Evolutionary conservation across 768 basidiomycete genomes (phyloP).

Genomic region (Pleurotus djamor): DNA sequence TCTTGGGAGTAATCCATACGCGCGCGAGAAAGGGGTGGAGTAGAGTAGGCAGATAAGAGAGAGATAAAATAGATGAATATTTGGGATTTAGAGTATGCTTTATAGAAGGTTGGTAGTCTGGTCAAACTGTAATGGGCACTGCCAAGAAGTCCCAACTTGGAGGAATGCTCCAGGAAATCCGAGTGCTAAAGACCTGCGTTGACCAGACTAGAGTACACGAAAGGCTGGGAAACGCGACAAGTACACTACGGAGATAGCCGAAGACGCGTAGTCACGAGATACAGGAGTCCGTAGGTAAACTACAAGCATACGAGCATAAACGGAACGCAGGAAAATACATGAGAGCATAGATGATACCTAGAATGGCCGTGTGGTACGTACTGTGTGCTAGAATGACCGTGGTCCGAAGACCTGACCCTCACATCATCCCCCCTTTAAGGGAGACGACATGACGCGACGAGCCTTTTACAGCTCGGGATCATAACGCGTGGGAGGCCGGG

Average conservation of each 20-base stretch:
- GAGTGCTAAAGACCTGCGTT: no score
- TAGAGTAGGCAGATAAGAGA: background rate
- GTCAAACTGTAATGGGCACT: background rate
- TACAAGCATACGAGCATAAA: no score
- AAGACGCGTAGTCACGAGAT: no score
- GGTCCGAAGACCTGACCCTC: background rate
- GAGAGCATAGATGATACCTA: no score
- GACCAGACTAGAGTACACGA: no score
- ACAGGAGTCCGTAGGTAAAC: no score
- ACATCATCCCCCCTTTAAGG: background rate
- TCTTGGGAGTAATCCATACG: background rate
- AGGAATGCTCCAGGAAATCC: background rate
- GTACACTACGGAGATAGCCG: no score
- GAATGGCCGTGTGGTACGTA: no score
- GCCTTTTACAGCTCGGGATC: constrained; percentile 1
- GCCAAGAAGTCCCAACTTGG: background rate
- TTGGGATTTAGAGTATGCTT: background rate
- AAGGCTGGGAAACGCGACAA: no score
- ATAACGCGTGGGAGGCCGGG: constrained; percentile 2
- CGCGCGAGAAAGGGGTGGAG: background rate
- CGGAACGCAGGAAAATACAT: no score
- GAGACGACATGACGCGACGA: background rate
- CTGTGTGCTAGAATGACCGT: background rate
- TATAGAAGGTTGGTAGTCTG: background rate
- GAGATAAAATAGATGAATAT: background rate